Evolutionary conservation across 2,329 filamentous ascomycete species (phyloP).

Genomic region (Hymenoscyphus repandus): DNA sequence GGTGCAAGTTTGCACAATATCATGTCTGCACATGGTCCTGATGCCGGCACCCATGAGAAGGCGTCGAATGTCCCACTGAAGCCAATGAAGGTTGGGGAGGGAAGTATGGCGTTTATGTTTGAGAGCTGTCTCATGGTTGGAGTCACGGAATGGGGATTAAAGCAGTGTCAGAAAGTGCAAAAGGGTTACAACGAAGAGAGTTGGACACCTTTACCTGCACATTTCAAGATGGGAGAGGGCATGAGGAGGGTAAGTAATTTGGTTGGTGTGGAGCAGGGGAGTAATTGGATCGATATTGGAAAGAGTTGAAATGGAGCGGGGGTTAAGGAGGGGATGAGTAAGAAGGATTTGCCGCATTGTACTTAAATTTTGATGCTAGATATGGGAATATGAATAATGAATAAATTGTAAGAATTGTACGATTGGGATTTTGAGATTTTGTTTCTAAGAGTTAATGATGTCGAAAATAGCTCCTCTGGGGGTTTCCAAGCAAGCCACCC

Average conservation of each 20-base stretch:
- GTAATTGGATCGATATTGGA: slow-evolving; percentile 11
- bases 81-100: slow-evolving; percentile 51
- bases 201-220: slow-evolving; percentile 51
- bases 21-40: slow-evolving; percentile 58
- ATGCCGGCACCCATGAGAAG: slow-evolving; percentile 49
- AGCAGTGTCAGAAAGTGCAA: slow-evolving; percentile 63
- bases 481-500: too few species aligned
- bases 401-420: too few species aligned
- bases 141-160: slow-evolving; percentile 68
- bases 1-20: slow-evolving; percentile 59
- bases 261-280: slow-evolving; percentile 8
- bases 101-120: slow-evolving; percentile 61
- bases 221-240: slow-evolving; percentile 35
- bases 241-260: slow-evolving; percentile 25
- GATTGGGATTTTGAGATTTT: neutral
- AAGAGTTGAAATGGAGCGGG: slow-evolving; percentile 15
- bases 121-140: slow-evolving; percentile 64
- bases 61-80: slow-evolving; percentile 48
- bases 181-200: slow-evolving; percentile 64
- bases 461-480: too few species aligned
- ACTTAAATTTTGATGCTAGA: slow-evolving; percentile 4
- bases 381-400: too few species aligned
- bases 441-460: neutral
- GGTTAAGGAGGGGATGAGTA: slow-evolving; percentile 9
- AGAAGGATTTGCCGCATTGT: slow-evolving; percentile 15